phyloP scores from a whole-genome alignment of 2,329 filamentous ascomycete species.

The Boeremia exigua region DNA sequence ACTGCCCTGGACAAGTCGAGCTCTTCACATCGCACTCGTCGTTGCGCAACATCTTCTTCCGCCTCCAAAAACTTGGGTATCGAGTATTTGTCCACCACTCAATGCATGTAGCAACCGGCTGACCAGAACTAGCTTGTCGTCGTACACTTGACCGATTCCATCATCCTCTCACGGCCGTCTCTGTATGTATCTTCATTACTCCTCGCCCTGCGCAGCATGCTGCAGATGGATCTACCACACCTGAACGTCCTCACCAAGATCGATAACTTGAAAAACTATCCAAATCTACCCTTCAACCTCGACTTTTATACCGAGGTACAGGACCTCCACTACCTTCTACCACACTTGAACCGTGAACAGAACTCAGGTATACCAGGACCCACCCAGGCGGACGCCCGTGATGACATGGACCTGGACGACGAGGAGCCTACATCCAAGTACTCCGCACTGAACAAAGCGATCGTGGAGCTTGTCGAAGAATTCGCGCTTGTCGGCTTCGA shows the following conservation, averaged over 20 bases:
- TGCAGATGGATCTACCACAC: constrained; percentile 96
- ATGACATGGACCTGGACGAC: constrained; percentile 52
- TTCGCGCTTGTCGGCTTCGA: constrained; percentile 92
- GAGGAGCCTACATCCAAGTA: constrained; percentile 67
- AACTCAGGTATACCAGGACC: constrained; percentile 46
- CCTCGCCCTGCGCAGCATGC: constrained; percentile 91
- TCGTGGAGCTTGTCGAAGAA: constrained; percentile 84
- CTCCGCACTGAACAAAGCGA: constrained; percentile 80
- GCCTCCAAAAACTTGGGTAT: constrained; percentile 88
- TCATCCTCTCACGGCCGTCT: constrained; percentile 89
- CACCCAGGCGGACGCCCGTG: constrained; percentile 14
- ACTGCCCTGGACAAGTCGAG: constrained; percentile 96
- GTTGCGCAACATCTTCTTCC: constrained; percentile 88
- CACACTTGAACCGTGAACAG: constrained; percentile 78
- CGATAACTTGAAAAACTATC: constrained; percentile 87
- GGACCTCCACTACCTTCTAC: constrained; percentile 83
- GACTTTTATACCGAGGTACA: constrained; percentile 98
- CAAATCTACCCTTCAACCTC: constrained; percentile 89
- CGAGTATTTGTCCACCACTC: constrained; percentile 67
- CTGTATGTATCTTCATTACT: constrained; percentile 94
- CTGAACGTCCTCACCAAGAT: constrained; percentile 98
- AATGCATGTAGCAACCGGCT: constrained; percentile 24
- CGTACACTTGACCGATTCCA: constrained; percentile 91
- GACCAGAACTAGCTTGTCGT: constrained; percentile 76
- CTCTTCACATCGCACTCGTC: constrained; percentile 95